Conservation (phyloP, 306 rosid genomes). For the Gynostemma pentaphyllum region DNA sequence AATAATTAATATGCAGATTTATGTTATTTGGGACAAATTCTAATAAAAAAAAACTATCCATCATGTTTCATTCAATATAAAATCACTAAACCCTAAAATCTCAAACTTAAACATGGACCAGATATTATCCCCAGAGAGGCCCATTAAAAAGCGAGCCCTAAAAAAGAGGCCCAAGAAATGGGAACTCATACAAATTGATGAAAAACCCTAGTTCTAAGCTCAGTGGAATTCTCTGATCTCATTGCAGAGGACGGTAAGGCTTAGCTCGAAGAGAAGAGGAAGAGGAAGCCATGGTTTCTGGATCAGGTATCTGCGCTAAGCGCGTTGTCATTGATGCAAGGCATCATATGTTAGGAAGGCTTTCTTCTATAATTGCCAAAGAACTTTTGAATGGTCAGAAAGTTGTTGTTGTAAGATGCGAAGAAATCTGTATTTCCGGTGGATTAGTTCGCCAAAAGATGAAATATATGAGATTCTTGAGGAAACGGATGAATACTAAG, state of each 20-base stretch:
- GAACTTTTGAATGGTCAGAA: conserved; percentile 65
- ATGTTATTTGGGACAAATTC: no score
- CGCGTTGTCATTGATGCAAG: conserved; percentile 65
- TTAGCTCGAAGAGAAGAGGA: background rate
- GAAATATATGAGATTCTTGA: conserved; percentile 64
- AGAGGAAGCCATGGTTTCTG: conserved; percentile 38
- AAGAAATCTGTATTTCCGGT: conserved; percentile 62
- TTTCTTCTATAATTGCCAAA: conserved; percentile 46
- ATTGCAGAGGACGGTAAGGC: background rate
- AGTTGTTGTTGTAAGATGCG: conserved; percentile 50
- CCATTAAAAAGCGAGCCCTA: background rate
- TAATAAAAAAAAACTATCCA: no score
- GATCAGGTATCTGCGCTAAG: conserved; percentile 58
- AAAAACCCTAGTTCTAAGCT: background rate
- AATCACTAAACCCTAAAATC: no score
- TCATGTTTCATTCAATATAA: no score
- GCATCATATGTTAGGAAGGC: conserved; percentile 69
- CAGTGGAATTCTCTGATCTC: background rate
- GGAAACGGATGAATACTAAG: conserved; percentile 73
- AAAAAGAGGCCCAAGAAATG: background rate
- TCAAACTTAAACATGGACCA: no score
- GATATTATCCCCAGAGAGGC: background rate
- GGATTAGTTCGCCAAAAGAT: conserved; percentile 63
- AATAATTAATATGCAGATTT: no score
- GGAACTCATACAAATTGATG: background rate